Evolutionary conservation across 768 basidiomycete genomes (phyloP).

Genomic region (Auricularia auricula-judae): DNA sequence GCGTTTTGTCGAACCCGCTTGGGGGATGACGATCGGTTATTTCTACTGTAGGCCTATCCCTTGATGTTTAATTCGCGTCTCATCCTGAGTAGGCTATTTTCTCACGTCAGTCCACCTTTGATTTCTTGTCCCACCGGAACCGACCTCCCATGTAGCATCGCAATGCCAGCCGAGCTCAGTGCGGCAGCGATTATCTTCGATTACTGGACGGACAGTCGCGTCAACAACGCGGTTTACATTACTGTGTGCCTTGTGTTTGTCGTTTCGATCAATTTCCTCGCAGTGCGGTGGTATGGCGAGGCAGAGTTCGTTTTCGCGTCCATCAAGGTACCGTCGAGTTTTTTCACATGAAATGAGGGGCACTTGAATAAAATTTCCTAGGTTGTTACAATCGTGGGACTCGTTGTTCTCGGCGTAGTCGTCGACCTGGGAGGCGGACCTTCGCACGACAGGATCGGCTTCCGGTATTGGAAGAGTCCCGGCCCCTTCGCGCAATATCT

Average conservation of each 20-base stretch:
- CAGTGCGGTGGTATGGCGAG: conserved; percentile 33
- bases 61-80: background rate
- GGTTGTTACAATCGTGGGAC: conserved; percentile 23
- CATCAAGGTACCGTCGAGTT: conserved; percentile 82
- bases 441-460: conserved; percentile 39
- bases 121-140: background rate
- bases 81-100: background rate
- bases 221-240: conserved; percentile 23
- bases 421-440: conserved; percentile 61
- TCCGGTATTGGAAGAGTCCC: conserved; percentile 23
- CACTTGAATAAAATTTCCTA: conserved; percentile 8
- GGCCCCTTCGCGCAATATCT: conserved; percentile 7
- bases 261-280: conserved; percentile 27
- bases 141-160: conserved; percentile 23
- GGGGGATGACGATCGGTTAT: conserved; percentile 37
- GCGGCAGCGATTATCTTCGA: conserved; percentile 72
- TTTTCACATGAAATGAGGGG: conserved; percentile 40
- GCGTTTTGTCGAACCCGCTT: conserved; percentile 69
- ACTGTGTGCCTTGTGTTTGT: conserved; percentile 22
- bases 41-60: conserved; percentile 18
- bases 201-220: conserved; percentile 42
- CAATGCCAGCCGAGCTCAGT: conserved; percentile 61
- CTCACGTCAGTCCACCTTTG: background rate
- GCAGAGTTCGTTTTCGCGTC: conserved; percentile 60
- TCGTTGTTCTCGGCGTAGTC: conserved; percentile 40